Evolutionary conservation across 106 monocot genomes (phyloP).

Genomic region (Posidonia australis): DNA sequence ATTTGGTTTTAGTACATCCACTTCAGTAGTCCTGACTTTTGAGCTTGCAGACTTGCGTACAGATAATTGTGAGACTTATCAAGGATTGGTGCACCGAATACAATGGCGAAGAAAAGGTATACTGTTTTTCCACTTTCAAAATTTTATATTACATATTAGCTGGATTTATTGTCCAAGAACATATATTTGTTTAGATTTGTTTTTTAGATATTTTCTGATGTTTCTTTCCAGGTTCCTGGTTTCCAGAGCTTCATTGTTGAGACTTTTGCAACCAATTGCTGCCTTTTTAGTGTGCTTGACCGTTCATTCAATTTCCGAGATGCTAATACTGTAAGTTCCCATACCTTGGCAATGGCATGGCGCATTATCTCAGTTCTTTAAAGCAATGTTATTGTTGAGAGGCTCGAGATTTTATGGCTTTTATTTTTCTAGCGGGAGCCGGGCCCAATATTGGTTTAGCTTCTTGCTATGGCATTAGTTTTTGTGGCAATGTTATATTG

Average conservation of each 20-base stretch:
- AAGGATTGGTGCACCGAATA: conserved; percentile 74
- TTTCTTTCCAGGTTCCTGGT: conserved; percentile 29
- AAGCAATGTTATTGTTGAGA: too few species aligned
- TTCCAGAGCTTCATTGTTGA: conserved; percentile 75
- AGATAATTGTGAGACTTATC: conserved; percentile 65
- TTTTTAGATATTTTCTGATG: neutral
- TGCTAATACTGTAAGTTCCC: conserved; percentile 64
- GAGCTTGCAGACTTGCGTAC: conserved; percentile 60
- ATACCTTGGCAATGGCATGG: too few species aligned
- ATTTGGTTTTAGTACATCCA: neutral
- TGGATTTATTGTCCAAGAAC: neutral
- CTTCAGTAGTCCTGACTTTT: neutral
- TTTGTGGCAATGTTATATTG: too few species aligned
- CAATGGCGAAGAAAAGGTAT: conserved; percentile 80
- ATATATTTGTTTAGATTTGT: neutral
- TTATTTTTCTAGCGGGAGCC: too few species aligned
- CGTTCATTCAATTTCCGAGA: conserved; percentile 84
- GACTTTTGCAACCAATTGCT: conserved; percentile 69
- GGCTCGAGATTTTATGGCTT: too few species aligned
- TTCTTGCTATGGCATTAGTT: too few species aligned
- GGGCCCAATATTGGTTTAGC: too few species aligned
- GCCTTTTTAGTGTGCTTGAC: conserved; percentile 83
- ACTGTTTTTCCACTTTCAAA: neutral
- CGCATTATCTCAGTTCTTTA: too few species aligned
- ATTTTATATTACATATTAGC: too few species aligned